Evolutionary conservation across 2,329 filamentous ascomycete species (phyloP), one percentile per base, ranked within the genome.

Genomic region (Chrysosporium queenslandicum): DNA sequence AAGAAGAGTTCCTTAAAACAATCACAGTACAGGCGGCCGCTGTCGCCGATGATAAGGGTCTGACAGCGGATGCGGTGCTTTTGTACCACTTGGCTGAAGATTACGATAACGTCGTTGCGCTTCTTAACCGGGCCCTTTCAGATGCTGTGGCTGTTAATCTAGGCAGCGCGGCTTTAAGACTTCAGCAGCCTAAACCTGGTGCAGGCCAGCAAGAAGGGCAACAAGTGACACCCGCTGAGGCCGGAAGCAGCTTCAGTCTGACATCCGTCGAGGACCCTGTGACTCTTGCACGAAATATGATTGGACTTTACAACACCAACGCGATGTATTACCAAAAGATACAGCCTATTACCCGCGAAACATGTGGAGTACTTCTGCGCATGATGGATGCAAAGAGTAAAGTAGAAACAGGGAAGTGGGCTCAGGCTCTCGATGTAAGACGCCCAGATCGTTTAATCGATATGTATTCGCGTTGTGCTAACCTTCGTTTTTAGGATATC

Each of bases 71-170:
- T 68, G 90, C 94, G 1, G 91, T 97, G 12, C 77, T 98, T 47
- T 77, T 98, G 48, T 97, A 94, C 68, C 91, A 98, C 67, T 77
- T 98, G 40, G 91, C 92, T 0, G 87, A 88, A 63, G 90, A 98
- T 67, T 97, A 94, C 66, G 89, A 98, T 66, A 89, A 83, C 50
- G 94, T 97, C n/a, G 82, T 96, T 40, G 75, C 80, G 23, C 91
- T 97, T 58, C 81, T 97, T 63, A 95, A 90, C 69, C 85, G 89
- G 36, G 85, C 90, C 2, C 77, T 98, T 32, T 94, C 90, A 52
- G 89, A 97, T 68, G 87, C 88, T 41, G 82, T 97, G 55, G 85
- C 57, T 29, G 55, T 58, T 11, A 89, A 94, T 61, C 79, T 95
- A 60, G 89, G 88, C 50, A 85, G 92, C 60, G 83, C 88, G 54